Base-by-base conservation (phyloP, 805 yeast genomes). In the Suhomyces sp. region DNA sequence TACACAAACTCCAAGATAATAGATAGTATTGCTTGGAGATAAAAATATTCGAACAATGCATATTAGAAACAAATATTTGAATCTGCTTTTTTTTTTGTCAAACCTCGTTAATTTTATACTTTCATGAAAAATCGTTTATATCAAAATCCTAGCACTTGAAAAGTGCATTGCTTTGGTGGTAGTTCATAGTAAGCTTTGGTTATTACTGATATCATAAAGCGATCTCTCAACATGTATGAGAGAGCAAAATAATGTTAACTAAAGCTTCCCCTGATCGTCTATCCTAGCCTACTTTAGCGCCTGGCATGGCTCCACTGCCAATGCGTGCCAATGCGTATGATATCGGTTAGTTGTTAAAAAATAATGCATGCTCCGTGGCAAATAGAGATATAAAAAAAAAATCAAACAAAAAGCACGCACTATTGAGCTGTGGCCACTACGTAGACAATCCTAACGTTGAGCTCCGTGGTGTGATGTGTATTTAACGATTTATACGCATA, bases 281-380 rank as follows among this genome's bases (percentile, higher is more conserved):
- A 8, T 17, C 19, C 22, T 46, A 35, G 48, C 24, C 48, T 46
- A 35, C 33, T 46, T 25, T 46, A 35, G 48, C 48, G 31, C 35
- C 22, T 22, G 43, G 48, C 24, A 22, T 44, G 27, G 31, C 25
- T 10, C 41, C 31, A 27, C 31, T 12, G 31, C 20, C 41, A 33
- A n/a, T 20, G 17, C 41, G 43, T 25, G 20, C 22, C 22, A 19
- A 17, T 24, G 43, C 27, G 44, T 20, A 46, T 46, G 21, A 37
- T 46, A 46, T 46, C 48, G 31, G 41, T 33, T 46, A 46, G 21
- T 29, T 15, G 22, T 12, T 31, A 46, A 46, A 46, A 46, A 46
- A 46, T 46, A 46, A n/a, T 22, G 31, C 25, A 21, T 27, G 39
- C 43, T 46, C 47, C 48, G 48, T 31, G 48, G 43, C 44, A 41